Conservation (phyloP, 345 rosid species). For the Populus simonii region DNA sequence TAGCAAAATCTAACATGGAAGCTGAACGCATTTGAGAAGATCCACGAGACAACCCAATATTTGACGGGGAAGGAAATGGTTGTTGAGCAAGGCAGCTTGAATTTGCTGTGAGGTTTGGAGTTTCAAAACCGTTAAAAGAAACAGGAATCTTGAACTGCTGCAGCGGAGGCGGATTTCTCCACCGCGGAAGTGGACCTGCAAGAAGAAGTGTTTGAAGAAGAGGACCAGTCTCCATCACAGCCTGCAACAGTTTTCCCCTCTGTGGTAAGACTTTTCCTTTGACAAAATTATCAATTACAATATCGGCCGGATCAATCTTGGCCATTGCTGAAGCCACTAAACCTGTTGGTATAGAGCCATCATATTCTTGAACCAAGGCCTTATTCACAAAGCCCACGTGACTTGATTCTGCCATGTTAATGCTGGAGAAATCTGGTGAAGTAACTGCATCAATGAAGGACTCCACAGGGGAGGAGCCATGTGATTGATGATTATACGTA, state of each 20-base stretch:
- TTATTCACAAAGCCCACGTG: constrained; percentile 23
- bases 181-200: constrained; percentile 88
- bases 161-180: constrained; percentile 94
- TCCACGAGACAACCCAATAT: constrained; percentile 23
- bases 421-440: constrained; percentile 66
- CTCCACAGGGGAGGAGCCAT: constrained; percentile 65
- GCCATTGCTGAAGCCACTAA: constrained; percentile 15
- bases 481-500: constrained; percentile 41
- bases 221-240: constrained; percentile 74
- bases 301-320: constrained; percentile 41
- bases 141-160: constrained; percentile 56
- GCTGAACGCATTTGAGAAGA: constrained; percentile 47
- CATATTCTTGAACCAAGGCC: constrained; percentile 25
- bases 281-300: constrained; percentile 44
- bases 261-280: constrained; percentile 59
- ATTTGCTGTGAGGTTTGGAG: constrained; percentile 12
- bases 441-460: constrained; percentile 70
- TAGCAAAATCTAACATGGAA: constrained; percentile 47
- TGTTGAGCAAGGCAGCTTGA: constrained; percentile 12
- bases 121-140: constrained; percentile 33
- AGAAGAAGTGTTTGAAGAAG: constrained; percentile 72
- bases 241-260: constrained; percentile 66
- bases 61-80: constrained; percentile 12
- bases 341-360: constrained; percentile 9
- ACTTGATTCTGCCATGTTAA: constrained; percentile 46